Conservation (phyloP, 169 alveolate species). For the Eimeria necatrix region DNA sequence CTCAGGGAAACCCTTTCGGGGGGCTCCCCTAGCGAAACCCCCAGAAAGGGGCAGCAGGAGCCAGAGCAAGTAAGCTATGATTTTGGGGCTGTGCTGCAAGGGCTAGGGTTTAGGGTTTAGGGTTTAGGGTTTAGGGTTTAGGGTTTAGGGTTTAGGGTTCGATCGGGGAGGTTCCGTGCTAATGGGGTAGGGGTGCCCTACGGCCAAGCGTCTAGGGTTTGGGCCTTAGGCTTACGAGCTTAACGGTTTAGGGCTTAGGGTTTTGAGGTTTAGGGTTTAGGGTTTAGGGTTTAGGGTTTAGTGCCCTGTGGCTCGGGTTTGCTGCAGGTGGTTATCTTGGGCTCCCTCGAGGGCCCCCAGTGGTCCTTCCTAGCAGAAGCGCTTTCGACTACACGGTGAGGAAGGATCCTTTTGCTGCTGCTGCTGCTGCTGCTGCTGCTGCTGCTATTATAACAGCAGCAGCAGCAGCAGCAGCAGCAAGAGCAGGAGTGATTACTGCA, state of each 20-base stretch:
- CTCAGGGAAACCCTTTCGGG: neutral
- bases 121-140: neutral
- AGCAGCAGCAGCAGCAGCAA: no score
- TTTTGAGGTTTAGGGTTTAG: no score
- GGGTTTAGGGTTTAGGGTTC: neutral
- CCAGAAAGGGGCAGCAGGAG: neutral
- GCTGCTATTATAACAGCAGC: no score
- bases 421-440: neutral
- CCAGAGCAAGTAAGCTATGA: no score
- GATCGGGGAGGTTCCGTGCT: neutral
- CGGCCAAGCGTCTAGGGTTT: neutral
- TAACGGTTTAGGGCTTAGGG: no score
- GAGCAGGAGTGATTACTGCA: no score
- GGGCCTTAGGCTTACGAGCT: no score
- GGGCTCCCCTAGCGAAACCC: neutral
- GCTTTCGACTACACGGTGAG: constrained; percentile 12
- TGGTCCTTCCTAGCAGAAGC: constrained; percentile 11
- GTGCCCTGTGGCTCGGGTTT: no score
- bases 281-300: no score
- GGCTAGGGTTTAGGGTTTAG: neutral
- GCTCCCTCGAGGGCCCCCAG: constrained; percentile 15
- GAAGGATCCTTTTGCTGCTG: neutral
- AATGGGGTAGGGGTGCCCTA: neutral
- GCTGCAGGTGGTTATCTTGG: constrained; percentile 36
- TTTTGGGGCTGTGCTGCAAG: no score